Conservation (phyloP, 495 filamentous ascomycete species). For the Penicillium silybi region DNA sequence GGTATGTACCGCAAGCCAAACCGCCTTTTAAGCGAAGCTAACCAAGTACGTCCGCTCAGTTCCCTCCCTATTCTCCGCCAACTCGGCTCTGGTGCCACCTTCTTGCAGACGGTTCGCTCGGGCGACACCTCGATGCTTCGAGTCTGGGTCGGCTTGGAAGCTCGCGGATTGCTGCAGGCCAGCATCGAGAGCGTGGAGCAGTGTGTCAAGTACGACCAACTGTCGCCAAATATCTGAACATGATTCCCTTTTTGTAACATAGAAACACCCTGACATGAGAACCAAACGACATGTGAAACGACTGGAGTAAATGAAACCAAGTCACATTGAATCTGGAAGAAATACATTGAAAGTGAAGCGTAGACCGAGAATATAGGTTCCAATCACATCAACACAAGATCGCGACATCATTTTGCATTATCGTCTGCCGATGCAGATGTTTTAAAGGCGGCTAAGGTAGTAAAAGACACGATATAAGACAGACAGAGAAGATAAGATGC, state of each 20-base stretch:
- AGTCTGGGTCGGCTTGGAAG: slow-evolving; percentile 90
- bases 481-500: slow-evolving; percentile 10
- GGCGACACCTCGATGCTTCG: slow-evolving; percentile 90
- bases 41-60: slow-evolving; percentile 41
- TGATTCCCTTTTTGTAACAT: slow-evolving; percentile 6
- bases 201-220: slow-evolving; percentile 77
- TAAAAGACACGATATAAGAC: slow-evolving; percentile 13
- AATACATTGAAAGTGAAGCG: neutral
- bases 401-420: slow-evolving; percentile 8
- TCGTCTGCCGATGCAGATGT: neutral
- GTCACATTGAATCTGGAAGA: neutral
- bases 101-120: slow-evolving; percentile 48
- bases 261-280: neutral
- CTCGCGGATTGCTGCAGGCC: slow-evolving; percentile 79
- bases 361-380: neutral
- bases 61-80: slow-evolving; percentile 88
- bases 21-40: neutral
- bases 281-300: neutral
- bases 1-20: slow-evolving; percentile 39
- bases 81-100: slow-evolving; percentile 64
- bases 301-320: neutral
- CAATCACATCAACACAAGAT: neutral
- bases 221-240: slow-evolving; percentile 73
- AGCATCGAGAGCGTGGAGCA: slow-evolving; percentile 83
- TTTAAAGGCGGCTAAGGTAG: neutral